These are phyloP conservation scores for Diaporthe citriasiana DNA, from an alignment of 2,329 filamentous ascomycete genomes.

Conservation along the genomic window DNA sequence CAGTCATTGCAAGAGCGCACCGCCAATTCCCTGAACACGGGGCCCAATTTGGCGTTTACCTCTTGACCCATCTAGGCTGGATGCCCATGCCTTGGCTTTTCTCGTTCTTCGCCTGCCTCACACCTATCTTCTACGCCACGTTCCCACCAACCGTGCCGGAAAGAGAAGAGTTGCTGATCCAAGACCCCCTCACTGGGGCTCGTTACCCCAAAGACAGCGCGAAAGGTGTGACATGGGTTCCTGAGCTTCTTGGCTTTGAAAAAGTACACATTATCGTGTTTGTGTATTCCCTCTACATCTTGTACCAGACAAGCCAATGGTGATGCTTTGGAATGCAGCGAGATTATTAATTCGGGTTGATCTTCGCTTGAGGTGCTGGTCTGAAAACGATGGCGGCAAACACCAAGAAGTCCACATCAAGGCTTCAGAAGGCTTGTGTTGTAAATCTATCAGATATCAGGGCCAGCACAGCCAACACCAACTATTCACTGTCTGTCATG, in stretches of 20 bases:
- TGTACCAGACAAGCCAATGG: background rate
- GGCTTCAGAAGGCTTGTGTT: no score
- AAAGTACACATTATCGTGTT: conserved; percentile 8
- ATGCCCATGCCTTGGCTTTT: conserved; percentile 71
- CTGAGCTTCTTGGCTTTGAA: conserved; percentile 19
- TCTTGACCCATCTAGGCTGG: conserved; percentile 74
- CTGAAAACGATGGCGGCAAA: background rate
- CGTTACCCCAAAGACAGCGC: conserved; percentile 18
- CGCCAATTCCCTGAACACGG: conserved; percentile 56
- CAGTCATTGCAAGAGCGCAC: conserved; percentile 51
- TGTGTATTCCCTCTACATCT: background rate
- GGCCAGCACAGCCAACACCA: no score
- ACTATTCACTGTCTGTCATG: no score
- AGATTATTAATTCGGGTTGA: background rate
- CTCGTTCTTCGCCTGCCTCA: conserved; percentile 68
- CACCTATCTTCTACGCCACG: conserved; percentile 72
- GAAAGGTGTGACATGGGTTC: conserved; percentile 8
- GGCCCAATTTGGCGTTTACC: conserved; percentile 61
- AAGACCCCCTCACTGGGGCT: conserved; percentile 4
- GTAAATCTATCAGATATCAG: no score
- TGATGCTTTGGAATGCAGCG: background rate
- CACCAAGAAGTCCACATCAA: no score
- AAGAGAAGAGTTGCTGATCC: conserved; percentile 66
- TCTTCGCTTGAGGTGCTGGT: background rate
- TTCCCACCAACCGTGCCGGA: conserved; percentile 71